Conservation (phyloP, 208 protist species). For the Novymonas esmeraldas region DNA sequence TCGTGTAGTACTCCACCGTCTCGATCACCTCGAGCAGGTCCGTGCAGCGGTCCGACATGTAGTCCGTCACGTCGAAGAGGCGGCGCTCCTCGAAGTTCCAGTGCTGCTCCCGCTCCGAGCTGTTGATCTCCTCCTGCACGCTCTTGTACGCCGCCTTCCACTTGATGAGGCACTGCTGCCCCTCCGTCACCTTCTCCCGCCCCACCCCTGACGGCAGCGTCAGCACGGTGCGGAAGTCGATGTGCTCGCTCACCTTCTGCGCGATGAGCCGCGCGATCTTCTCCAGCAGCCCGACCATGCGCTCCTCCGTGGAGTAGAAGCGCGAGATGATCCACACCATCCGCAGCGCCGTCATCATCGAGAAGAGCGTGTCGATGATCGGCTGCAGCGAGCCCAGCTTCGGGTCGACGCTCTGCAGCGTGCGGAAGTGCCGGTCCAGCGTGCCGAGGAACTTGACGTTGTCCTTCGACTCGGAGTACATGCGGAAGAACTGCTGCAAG, state of each 20-base stretch:
- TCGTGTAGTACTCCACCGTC: conserved; percentile 96
- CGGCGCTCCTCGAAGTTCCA: conserved; percentile 98
- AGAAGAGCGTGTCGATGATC: conserved; percentile 97
- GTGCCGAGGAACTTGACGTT: conserved; percentile 99
- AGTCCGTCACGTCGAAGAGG: conserved; percentile 97
- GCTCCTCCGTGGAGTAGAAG: conserved; percentile 99
- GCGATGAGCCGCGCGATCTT: conserved; percentile 97
- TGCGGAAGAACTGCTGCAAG: conserved; percentile 94
- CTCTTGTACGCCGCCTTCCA: conserved; percentile 95
- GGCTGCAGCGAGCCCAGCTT: conserved; percentile 85
- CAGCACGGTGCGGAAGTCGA: conserved; percentile 93
- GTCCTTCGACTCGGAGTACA: conserved; percentile 98
- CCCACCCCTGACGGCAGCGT: conserved; percentile 76
- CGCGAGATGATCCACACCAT: conserved; percentile 99
- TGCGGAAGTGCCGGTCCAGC: conserved; percentile 99
- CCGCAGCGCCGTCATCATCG: conserved; percentile 98
- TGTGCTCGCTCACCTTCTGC: conserved; percentile 94
- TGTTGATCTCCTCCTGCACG: conserved; percentile 97
- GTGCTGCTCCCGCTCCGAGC: conserved; percentile 92
- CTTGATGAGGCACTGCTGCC: conserved; percentile 93
- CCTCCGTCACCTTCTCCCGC: conserved; percentile 85
- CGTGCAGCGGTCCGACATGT: conserved; percentile 96
- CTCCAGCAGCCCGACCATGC: conserved; percentile 98
- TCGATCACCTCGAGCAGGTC: conserved; percentile 95
- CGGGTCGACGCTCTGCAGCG: conserved; percentile 88